These are phyloP conservation scores for Trichoderma koningii DNA, from an alignment of 2,329 filamentous ascomycete genomes.

Conservation along the genomic window DNA sequence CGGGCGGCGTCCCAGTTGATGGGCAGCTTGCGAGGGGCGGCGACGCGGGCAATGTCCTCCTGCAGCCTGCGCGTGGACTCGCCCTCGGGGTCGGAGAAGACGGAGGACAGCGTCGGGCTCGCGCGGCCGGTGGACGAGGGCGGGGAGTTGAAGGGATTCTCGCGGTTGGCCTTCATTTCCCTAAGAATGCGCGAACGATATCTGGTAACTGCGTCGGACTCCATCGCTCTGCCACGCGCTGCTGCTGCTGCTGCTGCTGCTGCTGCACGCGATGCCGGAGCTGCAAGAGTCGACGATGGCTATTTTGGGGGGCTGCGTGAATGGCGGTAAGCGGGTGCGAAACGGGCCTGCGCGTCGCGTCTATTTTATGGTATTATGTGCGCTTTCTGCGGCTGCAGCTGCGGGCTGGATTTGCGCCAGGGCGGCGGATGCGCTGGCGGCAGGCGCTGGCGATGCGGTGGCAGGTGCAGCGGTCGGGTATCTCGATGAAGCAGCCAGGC, in stretches of 20 bases:
- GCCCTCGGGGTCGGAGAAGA: slow-evolving; percentile 56
- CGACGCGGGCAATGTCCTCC: slow-evolving; percentile 51
- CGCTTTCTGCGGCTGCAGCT: background rate
- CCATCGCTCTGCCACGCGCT: slow-evolving; percentile 42
- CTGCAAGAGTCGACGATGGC: slow-evolving; percentile 29
- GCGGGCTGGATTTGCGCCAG: slow-evolving; percentile 11
- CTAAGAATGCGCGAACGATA: slow-evolving; percentile 53
- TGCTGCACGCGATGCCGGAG: slow-evolving; percentile 31
- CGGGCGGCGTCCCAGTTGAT: slow-evolving; percentile 50
- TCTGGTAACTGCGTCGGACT: slow-evolving; percentile 45
- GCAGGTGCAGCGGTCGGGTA: background rate
- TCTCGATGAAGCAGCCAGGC: slow-evolving; percentile 10
- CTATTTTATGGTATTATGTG: background rate
- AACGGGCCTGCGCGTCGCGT: slow-evolving; percentile 9
- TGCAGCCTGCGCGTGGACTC: slow-evolving; percentile 56
- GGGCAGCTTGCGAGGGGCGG: slow-evolving; percentile 43
- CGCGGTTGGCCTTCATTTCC: slow-evolving; percentile 55
- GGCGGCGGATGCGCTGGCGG: background rate
- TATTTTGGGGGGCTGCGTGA: slow-evolving; percentile 21
- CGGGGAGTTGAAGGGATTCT: slow-evolving; percentile 61
- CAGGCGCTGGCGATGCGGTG: background rate
- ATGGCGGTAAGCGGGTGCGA: slow-evolving; percentile 21
- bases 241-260: slow-evolving; percentile 19
- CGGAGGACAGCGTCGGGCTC: slow-evolving; percentile 55
- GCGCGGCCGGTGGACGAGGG: slow-evolving; percentile 60